phyloP scores from a whole-genome alignment of 129 eudicot species.

The Artemisia annua region DNA sequence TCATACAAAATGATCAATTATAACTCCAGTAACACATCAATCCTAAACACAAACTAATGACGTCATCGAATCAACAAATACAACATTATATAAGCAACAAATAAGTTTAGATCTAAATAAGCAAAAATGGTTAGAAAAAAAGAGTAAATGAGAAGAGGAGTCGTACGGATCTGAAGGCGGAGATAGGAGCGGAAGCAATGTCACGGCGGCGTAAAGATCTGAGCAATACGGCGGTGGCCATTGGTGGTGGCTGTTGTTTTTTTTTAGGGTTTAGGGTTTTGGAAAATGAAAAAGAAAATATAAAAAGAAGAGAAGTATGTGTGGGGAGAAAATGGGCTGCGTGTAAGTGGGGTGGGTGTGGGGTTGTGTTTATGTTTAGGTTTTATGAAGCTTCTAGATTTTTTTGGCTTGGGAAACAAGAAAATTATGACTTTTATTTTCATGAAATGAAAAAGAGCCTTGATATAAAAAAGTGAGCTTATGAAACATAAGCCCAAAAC shows the following conservation, averaged over 20 bases:
- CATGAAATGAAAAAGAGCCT: not conserved
- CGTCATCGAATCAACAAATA: not conserved
- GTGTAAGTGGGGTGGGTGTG: constrained; percentile 25
- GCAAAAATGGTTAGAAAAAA: not conserved
- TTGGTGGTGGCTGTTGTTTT: constrained; percentile 9
- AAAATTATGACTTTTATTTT: too few relatives aligned
- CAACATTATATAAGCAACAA: not conserved
- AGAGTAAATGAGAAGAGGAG: not conserved
- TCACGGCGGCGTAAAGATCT: constrained; percentile 72
- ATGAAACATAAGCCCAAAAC: too few relatives aligned
- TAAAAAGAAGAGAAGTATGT: not conserved
- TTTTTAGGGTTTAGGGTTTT: constrained; percentile 60
- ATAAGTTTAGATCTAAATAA: constrained; percentile 1
- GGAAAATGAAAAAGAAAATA: not conserved
- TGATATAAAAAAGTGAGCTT: too few relatives aligned
- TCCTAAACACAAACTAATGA: not conserved
- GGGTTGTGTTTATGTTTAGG: not conserved
- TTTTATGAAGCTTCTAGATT: constrained; percentile 1
- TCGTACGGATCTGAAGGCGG: constrained; percentile 62
- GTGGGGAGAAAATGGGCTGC: constrained; percentile 8
- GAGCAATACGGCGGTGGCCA: constrained; percentile 69
- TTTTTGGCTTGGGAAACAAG: not conserved
- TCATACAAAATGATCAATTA: too few relatives aligned
- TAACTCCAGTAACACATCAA: too few relatives aligned
- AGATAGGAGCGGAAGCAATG: constrained; percentile 48